Evolutionary conservation across 192 early-diverging fungal genomes (phyloP), one percentile per base, ranked within the genome.

Genomic region (Blastocladiella britannica): DNA sequence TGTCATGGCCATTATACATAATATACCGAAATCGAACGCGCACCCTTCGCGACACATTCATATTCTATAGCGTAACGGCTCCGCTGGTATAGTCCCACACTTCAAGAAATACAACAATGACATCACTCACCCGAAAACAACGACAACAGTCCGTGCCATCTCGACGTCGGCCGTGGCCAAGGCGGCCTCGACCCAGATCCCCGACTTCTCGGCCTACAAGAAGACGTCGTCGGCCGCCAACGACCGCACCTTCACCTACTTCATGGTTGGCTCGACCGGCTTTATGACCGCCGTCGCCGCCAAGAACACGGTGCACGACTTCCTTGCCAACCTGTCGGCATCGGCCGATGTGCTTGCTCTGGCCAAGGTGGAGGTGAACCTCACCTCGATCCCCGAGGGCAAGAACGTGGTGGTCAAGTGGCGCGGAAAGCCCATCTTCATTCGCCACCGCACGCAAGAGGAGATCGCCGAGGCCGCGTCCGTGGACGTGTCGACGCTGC

Each of bases 371-470:
- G 93, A 97, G 74, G 85, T 97, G 12, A 87, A 92, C 55, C 72
- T 93, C 67, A 73, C 72, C 60, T 72, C 85, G 53, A 90, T 97
- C 65, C 93, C 93, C 6, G 85, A 92, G 62, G 93, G 93, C 62
- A 94, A 89, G 78, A 94, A 93, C 57, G 85, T 94, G 47, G 86
- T 88, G 29, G 73, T 97, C 73, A 97, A 97, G 82, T 97, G 93
- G 93, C 84, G 91, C 64, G 93, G 93, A 72, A 97, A 97, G 82
- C 93, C 93, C 29, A 82, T 97, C 55, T 92, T 95, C 67, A 84
- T 97, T 62, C 84, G 91, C 68, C 93, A 97, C 75, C 82, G 93
- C 62, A 97, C 93, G 28, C 72, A 78, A 23, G 87, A 82, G 58
- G 93, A 97, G 69, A 97, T 97, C 60, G 80, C 78, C 7, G 93